phyloP scores from a whole-genome alignment of 352 stramenopile species.

The Phytophthora hybrid region DNA sequence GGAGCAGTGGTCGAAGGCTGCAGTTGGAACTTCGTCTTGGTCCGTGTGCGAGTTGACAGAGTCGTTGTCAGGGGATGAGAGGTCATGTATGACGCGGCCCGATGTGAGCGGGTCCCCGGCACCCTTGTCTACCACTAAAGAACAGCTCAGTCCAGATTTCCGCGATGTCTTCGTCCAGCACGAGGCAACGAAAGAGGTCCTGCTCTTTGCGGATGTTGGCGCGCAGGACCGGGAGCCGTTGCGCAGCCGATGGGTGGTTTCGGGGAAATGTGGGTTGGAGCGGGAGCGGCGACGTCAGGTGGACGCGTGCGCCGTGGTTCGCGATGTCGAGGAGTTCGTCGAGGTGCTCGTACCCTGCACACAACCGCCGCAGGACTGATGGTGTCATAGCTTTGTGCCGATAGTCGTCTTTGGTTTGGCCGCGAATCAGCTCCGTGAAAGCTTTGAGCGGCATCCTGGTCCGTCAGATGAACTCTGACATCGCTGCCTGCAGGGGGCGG shows the following conservation, averaged over 20 bases:
- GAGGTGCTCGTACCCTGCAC: too few relatives aligned
- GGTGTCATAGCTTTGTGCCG: constrained; percentile 4
- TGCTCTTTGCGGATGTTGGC: constrained; percentile 18
- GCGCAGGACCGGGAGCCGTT: not conserved
- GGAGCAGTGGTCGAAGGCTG: not conserved
- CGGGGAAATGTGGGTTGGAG: not conserved
- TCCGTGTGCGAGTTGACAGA: constrained; percentile 22
- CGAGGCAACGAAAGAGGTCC: not conserved
- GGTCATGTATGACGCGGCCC: constrained; percentile 24
- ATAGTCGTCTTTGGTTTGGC: not conserved
- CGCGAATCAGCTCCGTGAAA: constrained; percentile 8
- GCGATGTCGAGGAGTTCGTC: too few relatives aligned
- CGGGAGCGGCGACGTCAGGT: not conserved
- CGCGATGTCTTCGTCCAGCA: constrained; percentile 5
- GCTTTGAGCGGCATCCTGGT: not conserved
- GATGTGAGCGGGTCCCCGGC: not conserved
- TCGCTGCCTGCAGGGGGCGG: not conserved
- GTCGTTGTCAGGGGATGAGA: constrained; percentile 16
- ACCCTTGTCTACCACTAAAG: constrained; percentile 29
- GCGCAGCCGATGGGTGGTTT: not conserved
- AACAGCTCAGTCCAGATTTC: constrained; percentile 9
- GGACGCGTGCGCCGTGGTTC: not conserved
- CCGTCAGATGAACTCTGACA: not conserved
- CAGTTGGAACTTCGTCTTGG: not conserved
- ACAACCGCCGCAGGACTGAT: not conserved